These are phyloP conservation scores for Colletotrichum godetiae DNA, from an alignment of 2,329 filamentous ascomycete species.

Conservation along the genomic window DNA sequence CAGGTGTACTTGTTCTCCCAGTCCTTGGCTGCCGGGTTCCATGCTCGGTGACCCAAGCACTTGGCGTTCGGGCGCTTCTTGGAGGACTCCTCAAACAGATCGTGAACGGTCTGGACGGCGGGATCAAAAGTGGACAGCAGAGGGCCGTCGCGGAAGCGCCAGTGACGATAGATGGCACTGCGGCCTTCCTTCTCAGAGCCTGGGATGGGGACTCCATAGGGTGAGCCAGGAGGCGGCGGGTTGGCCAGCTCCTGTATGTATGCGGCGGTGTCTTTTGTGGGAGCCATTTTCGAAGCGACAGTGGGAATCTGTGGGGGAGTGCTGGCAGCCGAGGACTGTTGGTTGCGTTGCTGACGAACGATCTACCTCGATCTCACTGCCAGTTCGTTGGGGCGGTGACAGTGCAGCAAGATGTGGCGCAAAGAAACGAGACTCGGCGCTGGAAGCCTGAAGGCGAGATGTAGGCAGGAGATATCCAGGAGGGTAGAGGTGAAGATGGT, in stretches of 20 bases:
- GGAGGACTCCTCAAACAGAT: conserved; percentile 79
- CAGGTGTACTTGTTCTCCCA: conserved; percentile 83
- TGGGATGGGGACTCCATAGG: conserved; percentile 82
- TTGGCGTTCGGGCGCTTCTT: conserved; percentile 72
- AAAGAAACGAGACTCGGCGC: not conserved
- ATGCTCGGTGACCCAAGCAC: conserved; percentile 85
- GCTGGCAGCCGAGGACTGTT: not conserved
- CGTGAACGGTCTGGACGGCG: conserved; percentile 77
- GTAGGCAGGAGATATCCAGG: not conserved
- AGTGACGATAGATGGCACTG: conserved; percentile 84
- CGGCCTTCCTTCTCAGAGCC: conserved; percentile 80
- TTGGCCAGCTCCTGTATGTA: conserved; percentile 64
- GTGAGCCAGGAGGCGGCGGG: conserved; percentile 77
- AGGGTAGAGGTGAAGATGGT: not conserved
- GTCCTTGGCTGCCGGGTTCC: conserved; percentile 78
- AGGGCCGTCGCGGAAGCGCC: conserved; percentile 77
- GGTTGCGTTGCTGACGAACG: conserved; percentile 16
- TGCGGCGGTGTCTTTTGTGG: conserved; percentile 47
- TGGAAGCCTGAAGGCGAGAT: not conserved
- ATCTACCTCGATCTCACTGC: conserved; percentile 6
- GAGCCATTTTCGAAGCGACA: conserved; percentile 43
- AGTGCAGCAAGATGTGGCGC: not conserved
- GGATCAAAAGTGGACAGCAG: conserved; percentile 80
- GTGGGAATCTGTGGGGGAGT: not conserved
- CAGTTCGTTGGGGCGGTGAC: conserved; percentile 3